These are phyloP conservation scores for Thalassiosira hispida DNA, from an alignment of 352 stramenopile species.

Conservation along the genomic window DNA sequence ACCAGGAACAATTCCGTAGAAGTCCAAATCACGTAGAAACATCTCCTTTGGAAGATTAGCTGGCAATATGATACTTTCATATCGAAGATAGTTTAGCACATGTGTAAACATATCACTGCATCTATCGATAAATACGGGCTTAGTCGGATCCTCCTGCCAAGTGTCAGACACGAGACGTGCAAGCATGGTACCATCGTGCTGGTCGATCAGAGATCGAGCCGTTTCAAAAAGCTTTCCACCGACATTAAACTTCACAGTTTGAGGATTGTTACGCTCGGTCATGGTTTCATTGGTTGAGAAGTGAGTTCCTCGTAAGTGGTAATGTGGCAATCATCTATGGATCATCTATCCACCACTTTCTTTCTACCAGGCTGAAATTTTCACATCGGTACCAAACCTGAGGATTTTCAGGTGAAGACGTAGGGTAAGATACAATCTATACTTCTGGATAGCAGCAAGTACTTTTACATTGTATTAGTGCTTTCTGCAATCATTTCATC, in stretches of 20 bases:
- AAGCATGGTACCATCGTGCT: constrained; percentile 6
- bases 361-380: too few species aligned
- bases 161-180: constrained; percentile 16
- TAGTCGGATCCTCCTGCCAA: constrained; percentile 6
- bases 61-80: neutral
- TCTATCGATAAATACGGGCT: constrained; percentile 10
- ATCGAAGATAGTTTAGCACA: too few species aligned
- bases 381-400: too few species aligned
- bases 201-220: constrained; percentile 1
- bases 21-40: constrained; percentile 21
- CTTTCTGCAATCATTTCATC: too few species aligned
- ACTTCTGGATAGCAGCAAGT: too few species aligned
- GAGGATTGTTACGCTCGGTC: neutral
- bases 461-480: too few species aligned
- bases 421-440: too few species aligned
- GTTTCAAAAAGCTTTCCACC: neutral
- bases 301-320: neutral
- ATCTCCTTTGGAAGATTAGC: constrained; percentile 3
- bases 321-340: too few species aligned
- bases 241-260: constrained; percentile 12
- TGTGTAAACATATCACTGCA: too few species aligned
- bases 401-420: too few species aligned
- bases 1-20: constrained; percentile 10
- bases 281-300: neutral
- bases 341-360: too few species aligned